Base-by-base conservation (phyloP, 257 asterid genomes). In the Nicotiana noctiflora region DNA sequence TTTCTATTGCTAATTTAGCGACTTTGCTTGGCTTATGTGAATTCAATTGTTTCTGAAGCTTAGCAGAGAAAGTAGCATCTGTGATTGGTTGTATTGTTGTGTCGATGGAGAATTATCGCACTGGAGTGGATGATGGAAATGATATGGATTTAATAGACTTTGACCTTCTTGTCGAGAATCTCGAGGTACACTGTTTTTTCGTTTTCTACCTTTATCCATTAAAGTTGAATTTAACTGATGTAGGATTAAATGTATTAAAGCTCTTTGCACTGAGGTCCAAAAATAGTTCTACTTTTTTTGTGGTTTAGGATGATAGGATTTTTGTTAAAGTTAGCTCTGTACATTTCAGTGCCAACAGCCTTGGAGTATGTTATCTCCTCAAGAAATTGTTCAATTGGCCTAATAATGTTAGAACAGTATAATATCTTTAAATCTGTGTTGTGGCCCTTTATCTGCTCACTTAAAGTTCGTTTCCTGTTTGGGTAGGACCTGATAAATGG, bases 91-190 rank as follows among this genome's bases (percentile, higher is more conserved):
- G 99, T 85, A 84, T 86, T 70, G 92, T 94, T 81, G 89, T 96
- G 81, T 91, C 95, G 46, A 96, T 94, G 99, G 98, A 96, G 89
- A 94, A 96, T 88, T 96, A 91, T 85, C 98, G 97, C 81, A 92
- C 94, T 62, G 97, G 95, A 81, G 87, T 87, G 80, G 99, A 96
- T 67, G 99, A 96, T 67, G 96, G 98, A 60, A 93, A 89, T 82
- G 97, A 86, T 88, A 85, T 96, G 87, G 98, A 92, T 86, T 90
- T 93, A 66, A 90, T 96, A 82, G 97, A 96, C 87, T 94, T 94
- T 88, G 93, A 91, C 84, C 96, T 90, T 81, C 96, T 96, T 66
- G 93, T 94, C 84, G 87, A 86, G 84, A 94, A 94, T 90, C 95
- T 96, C 1, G 96, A 93, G 99, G 99, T 96, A 83, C 21, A 67